A percentile compares a stretch with the other conserved stretches of the same genome.
phyloP scores from a whole-genome alignment of 73 alveolate species.

The Tetrahymena thermophila region DNA sequence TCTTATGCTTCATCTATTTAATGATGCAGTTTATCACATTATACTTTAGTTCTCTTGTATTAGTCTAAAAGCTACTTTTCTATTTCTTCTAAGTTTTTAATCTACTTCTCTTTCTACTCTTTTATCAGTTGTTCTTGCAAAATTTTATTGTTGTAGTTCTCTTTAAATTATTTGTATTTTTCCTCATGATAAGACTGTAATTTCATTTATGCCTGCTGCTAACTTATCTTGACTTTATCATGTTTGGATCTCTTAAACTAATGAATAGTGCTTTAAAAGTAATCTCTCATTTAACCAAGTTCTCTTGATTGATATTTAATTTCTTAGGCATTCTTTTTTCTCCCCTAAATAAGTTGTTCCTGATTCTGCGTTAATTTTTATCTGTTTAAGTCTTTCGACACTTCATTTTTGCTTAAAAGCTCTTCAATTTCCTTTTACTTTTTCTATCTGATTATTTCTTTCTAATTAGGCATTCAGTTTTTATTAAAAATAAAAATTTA shows the following conservation, averaged over 20 bases:
- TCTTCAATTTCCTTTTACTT: not conserved
- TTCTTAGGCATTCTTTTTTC: not conserved
- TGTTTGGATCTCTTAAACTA: not conserved
- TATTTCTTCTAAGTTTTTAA: not conserved
- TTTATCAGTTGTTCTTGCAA: not conserved
- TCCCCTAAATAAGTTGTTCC: not conserved
- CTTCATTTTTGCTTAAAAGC: not conserved
- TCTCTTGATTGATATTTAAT: not conserved
- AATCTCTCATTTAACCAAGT: not conserved
- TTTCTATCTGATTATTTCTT: not conserved
- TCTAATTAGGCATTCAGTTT: not conserved
- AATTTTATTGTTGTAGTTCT: not conserved
- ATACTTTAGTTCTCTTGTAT: not conserved
- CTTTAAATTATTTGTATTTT: not conserved
- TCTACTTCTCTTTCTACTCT: not conserved
- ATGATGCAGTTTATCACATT: not conserved
- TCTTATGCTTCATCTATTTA: not conserved
- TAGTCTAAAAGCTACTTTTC: slow-evolving; percentile 1
- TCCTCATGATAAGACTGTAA: not conserved
- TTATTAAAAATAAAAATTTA: too few species aligned
- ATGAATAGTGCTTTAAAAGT: not conserved
- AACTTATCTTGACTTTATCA: not conserved
- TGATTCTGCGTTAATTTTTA: not conserved
- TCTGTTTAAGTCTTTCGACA: not conserved
- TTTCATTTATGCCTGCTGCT: not conserved